Conservation (phyloP, 768 basidiomycete species). For the Tricholoma bakamatsutake region DNA sequence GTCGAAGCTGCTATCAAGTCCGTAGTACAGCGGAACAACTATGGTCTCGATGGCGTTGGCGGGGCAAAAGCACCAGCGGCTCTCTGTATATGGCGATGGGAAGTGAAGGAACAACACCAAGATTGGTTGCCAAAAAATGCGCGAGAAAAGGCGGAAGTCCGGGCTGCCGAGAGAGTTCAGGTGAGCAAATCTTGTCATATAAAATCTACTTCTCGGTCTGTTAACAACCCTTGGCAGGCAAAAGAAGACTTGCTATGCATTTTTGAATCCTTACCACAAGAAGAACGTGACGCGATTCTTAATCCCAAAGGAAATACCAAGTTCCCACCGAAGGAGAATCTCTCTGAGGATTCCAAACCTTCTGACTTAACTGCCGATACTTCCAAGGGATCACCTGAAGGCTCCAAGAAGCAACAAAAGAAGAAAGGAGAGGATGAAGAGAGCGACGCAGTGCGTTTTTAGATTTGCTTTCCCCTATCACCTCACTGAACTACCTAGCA, state of each 20-base stretch:
- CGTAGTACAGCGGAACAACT: slow-evolving; percentile 68
- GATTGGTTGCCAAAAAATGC: slow-evolving; percentile 66
- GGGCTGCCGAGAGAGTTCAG: slow-evolving; percentile 61
- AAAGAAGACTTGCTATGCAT: slow-evolving; percentile 46
- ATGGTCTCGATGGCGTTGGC: slow-evolving; percentile 58
- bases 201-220: background rate
- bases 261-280: slow-evolving; percentile 53
- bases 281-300: slow-evolving; percentile 50
- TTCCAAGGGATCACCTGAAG: slow-evolving; percentile 18
- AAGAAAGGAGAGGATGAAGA: slow-evolving; percentile 36
- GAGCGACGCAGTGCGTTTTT: slow-evolving; percentile 30
- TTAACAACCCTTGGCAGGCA: slow-evolving; percentile 37
- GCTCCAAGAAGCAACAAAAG: slow-evolving; percentile 28
- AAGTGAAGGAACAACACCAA: slow-evolving; percentile 53
- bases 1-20: slow-evolving; percentile 64
- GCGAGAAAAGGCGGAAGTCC: slow-evolving; percentile 52
- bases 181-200: slow-evolving; percentile 29
- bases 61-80: slow-evolving; percentile 53
- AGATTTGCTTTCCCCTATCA: background rate
- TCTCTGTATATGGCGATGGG: slow-evolving; percentile 85
- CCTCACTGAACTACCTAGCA: background rate
- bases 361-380: slow-evolving; percentile 22
- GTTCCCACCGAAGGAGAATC: slow-evolving; percentile 29
- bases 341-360: slow-evolving; percentile 8
- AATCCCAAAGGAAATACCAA: slow-evolving; percentile 40